Conservation (phyloP, 2,329 filamentous ascomycete genomes). For the Pseudocercospora cruenta region DNA sequence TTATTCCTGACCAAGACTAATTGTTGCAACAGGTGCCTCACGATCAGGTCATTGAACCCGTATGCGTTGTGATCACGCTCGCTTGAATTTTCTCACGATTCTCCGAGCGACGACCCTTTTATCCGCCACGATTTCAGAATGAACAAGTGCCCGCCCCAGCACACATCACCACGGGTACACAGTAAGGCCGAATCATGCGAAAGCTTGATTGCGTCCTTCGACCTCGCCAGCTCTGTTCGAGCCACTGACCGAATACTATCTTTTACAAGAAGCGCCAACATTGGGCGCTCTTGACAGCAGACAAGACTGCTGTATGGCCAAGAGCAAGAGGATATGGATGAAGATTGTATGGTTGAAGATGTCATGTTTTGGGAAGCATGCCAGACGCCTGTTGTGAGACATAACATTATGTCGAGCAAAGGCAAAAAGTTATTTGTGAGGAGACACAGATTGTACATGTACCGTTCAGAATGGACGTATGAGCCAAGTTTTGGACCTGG, state of each 20-base stretch:
- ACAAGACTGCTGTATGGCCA: conserved; percentile 1
- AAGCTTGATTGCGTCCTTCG: conserved; percentile 17
- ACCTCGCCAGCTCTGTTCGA: conserved; percentile 13
- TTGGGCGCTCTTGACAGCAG: neutral
- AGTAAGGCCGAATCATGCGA: conserved; percentile 20
- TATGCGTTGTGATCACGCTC: conserved; percentile 59
- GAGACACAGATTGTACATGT: conserved; percentile 9
- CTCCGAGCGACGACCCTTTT: conserved; percentile 8
- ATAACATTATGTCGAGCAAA: neutral
- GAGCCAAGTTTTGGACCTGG: conserved; percentile 1
- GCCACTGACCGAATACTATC: conserved; percentile 34
- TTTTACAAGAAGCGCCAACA: conserved; percentile 18
- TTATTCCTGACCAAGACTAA: conserved; percentile 41
- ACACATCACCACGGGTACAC: conserved; percentile 24
- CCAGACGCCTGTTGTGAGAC: neutral
- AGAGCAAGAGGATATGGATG: conserved; percentile 5
- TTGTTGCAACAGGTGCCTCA: conserved; percentile 65
- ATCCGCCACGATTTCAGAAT: neutral
- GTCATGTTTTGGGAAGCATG: conserved; percentile 12
- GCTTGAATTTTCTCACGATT: neutral
- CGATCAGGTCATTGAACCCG: conserved; percentile 81
- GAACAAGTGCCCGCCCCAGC: conserved; percentile 18
- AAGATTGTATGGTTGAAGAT: conserved; percentile 11
- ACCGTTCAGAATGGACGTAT: neutral
- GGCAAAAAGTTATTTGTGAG: conserved; percentile 2